Conservation (phyloP, 2,329 filamentous ascomycete genomes). For the Cytospora schulzeri region DNA sequence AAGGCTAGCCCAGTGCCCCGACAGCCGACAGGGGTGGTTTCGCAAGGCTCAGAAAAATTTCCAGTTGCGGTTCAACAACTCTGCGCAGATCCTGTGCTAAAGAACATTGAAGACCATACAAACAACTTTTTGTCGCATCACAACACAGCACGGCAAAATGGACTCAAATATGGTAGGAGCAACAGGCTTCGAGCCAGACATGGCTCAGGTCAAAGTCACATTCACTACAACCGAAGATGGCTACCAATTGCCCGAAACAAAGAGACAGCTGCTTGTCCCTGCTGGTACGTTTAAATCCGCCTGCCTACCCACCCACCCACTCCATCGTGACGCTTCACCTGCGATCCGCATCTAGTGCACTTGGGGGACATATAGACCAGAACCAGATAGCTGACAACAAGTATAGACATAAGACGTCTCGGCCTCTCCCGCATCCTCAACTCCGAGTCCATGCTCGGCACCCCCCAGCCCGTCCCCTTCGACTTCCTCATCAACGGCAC, state of each 20-base stretch:
- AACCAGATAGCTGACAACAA: conserved; percentile 18
- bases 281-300: conserved; percentile 46
- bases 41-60: conserved; percentile 26
- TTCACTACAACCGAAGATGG: conserved; percentile 67
- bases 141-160: conserved; percentile 11
- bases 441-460: conserved; percentile 71
- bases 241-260: conserved; percentile 63
- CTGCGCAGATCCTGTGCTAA: conserved; percentile 3
- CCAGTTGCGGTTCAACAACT: conserved; percentile 2
- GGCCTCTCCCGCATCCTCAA: conserved; percentile 71
- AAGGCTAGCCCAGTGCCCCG: conserved; percentile 14
- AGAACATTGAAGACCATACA: conserved; percentile 5
- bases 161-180: conserved; percentile 34
- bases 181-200: conserved; percentile 35
- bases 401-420: conserved; percentile 67
- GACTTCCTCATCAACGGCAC: conserved; percentile 96
- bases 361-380: neutral
- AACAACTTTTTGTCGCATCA: conserved; percentile 16
- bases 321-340: conserved; percentile 26
- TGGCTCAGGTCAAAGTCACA: conserved; percentile 64
- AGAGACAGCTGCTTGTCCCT: conserved; percentile 64
- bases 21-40: conserved; percentile 9
- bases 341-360: neutral
- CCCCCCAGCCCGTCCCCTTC: conserved; percentile 70
- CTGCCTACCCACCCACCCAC: conserved; percentile 16